Base-by-base conservation (phyloP, 495 filamentous ascomycete genomes). In the Penicillium robsamsonii region DNA sequence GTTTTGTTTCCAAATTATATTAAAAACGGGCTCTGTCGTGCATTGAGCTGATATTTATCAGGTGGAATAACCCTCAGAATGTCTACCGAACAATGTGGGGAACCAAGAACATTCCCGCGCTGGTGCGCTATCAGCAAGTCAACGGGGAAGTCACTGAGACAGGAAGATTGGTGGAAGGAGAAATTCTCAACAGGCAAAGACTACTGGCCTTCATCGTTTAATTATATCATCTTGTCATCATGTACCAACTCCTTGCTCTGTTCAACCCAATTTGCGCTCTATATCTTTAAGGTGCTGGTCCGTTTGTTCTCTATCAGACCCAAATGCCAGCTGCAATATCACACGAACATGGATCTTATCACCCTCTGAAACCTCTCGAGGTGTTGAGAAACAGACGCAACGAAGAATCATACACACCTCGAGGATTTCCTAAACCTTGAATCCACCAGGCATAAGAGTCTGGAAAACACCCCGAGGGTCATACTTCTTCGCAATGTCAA, bases 401-500 rank as follows among this genome's bases (percentile, higher is more conserved):
- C 25, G 22, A 1, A 7, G 25, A 5, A 27, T 27, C 25, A 27
- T 27, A 27, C 6, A 27, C 4, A 27, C 25, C 2, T 7, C 6
- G 25, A 27, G 4, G 25, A 27, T 27, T 27, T 27, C 25, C 6
- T 7, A 27, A 27, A 27, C 25, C 25, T 27, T 27, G 25, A 27
- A 27, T 27, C 25, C 72, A 46, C 72, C 72, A 25, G 72, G 72
- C 17, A 77, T 71, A 46, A 73, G 53, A 31, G 46, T 73, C 73
- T 82, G 79, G 53, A 84, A 84, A 1, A 82, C 66, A 1, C 64
- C 72, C 1, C 70, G 52, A 0, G 79, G 79, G 55, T 84, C 82
- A 57, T 79, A 84, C 63, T 77, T 75, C 54, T 62, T 60, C 2
- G 69, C 73, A 38, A 74, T 68, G 22, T 53, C 43, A 25, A 60